Conservation (phyloP, 2,329 filamentous ascomycete species). For the Penicillium griseofulvum region DNA sequence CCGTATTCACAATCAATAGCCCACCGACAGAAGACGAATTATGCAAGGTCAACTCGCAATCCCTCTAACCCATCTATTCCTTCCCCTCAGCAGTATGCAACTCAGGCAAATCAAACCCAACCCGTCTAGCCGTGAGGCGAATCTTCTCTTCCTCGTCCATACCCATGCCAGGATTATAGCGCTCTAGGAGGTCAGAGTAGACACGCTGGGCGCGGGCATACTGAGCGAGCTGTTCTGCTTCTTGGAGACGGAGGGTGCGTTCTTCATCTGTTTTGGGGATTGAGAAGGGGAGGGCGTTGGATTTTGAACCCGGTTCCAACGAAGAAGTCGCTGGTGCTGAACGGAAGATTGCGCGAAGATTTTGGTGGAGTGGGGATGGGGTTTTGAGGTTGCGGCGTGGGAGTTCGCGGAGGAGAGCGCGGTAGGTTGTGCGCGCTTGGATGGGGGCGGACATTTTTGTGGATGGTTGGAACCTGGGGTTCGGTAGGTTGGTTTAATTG, state of each 20-base stretch:
- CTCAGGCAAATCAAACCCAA: constrained; percentile 81
- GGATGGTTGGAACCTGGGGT: not conserved
- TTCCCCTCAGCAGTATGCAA: constrained; percentile 49
- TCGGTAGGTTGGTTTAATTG: not conserved
- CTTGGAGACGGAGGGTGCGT: constrained; percentile 36
- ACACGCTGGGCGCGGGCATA: constrained; percentile 83
- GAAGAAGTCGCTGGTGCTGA: constrained; percentile 29
- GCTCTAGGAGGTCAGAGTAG: constrained; percentile 77
- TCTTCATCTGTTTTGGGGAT: constrained; percentile 11
- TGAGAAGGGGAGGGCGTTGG: constrained; percentile 14
- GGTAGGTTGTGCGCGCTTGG: constrained; percentile 73
- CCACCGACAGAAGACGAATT: not conserved
- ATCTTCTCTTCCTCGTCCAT: constrained; percentile 84
- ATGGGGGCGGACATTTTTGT: constrained; percentile 30
- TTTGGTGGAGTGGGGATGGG: constrained; percentile 67
- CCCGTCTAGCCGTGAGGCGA: constrained; percentile 75
- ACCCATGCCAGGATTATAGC: constrained; percentile 90
- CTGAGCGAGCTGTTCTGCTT: constrained; percentile 74
- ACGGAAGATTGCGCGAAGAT: constrained; percentile 64
- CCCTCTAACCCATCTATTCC: constrained; percentile 1
- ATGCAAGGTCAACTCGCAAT: not conserved
- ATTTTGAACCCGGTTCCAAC: not conserved
- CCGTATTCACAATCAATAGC: not conserved
- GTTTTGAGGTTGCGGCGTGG: constrained; percentile 64
- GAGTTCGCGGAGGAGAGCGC: constrained; percentile 82